These are phyloP conservation scores for Fusarium sulawesiense DNA, from an alignment of 2,329 filamentous ascomycete species.

Conservation along the genomic window DNA sequence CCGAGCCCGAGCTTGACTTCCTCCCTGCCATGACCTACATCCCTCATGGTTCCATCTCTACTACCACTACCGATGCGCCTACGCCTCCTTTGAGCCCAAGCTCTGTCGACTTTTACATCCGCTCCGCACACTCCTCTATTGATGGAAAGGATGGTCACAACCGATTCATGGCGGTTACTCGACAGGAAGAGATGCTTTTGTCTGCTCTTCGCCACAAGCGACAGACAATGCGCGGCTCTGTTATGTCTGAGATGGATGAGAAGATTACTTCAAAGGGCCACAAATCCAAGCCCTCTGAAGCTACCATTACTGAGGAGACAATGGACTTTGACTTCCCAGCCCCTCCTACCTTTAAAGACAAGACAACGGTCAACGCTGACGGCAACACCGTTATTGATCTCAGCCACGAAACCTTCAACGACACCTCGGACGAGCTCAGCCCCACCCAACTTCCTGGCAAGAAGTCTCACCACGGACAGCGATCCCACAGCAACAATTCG, in stretches of 20 bases:
- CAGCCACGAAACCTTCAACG: constrained; percentile 20
- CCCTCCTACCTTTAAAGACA: constrained; percentile 47
- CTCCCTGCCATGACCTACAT: constrained; percentile 31
- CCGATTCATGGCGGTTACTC: constrained; percentile 68
- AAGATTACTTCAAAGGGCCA: constrained; percentile 37
- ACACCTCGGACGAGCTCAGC: background rate
- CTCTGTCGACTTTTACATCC: constrained; percentile 62
- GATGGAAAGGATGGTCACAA: constrained; percentile 48
- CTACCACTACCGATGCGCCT: constrained; percentile 54
- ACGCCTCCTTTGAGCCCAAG: constrained; percentile 65
- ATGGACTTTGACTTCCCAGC: constrained; percentile 53
- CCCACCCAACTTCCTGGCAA: constrained; percentile 21
- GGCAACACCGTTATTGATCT: constrained; percentile 43
- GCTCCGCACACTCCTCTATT: constrained; percentile 53
- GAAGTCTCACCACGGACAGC: constrained; percentile 19
- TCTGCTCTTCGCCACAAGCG: constrained; percentile 67
- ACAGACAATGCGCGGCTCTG: constrained; percentile 64
- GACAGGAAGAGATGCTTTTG: constrained; percentile 68
- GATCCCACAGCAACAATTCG: constrained; percentile 21
- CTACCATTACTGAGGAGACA: constrained; percentile 46
- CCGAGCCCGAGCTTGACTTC: constrained; percentile 28
- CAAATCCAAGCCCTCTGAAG: constrained; percentile 47
- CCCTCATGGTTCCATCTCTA: constrained; percentile 40
- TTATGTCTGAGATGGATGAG: constrained; percentile 55
- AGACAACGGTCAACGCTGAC: constrained; percentile 41